Percentiles rank a stretch among this genome's conserved stretches.
These are phyloP conservation scores for Hypomontagnella submonticulosa DNA, from an alignment of 495 filamentous ascomycete genomes.

Conservation along the genomic window DNA sequence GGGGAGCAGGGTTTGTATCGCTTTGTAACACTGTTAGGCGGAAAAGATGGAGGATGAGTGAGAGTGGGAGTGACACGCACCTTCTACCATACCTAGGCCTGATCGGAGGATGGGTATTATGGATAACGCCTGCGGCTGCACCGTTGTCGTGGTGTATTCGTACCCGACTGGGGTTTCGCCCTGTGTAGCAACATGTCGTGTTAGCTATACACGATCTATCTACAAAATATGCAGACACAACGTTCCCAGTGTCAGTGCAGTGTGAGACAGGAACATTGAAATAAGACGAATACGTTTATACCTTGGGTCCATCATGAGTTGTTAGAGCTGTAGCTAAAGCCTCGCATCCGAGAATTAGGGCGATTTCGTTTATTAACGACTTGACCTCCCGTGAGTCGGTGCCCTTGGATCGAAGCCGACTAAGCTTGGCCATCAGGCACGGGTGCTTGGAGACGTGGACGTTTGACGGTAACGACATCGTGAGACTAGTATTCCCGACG, in stretches of 20 bases:
- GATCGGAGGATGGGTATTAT: slow-evolving; percentile 93
- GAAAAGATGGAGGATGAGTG: slow-evolving; percentile 10
- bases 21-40: slow-evolving; percentile 53
- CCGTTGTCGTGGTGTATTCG: slow-evolving; percentile 68
- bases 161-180: slow-evolving; percentile 79
- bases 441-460: slow-evolving; percentile 88
- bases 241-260: background rate
- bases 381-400: slow-evolving; percentile 82
- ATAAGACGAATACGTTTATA: slow-evolving; percentile 38
- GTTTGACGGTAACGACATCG: slow-evolving; percentile 67
- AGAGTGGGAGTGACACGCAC: slow-evolving; percentile 51
- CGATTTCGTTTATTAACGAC: slow-evolving; percentile 83
- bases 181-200: slow-evolving; percentile 52
- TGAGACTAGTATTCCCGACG: slow-evolving; percentile 9
- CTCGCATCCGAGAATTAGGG: slow-evolving; percentile 83
- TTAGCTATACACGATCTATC: slow-evolving; percentile 4
- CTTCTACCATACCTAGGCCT: slow-evolving; percentile 88
- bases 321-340: slow-evolving; percentile 76
- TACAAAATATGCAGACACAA: background rate
- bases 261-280: background rate
- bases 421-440: slow-evolving; percentile 87
- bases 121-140: slow-evolving; percentile 72
- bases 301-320: slow-evolving; percentile 56
- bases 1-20: slow-evolving; percentile 85
- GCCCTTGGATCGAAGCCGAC: slow-evolving; percentile 78